Evolutionary conservation across 2,329 filamentous ascomycete species (phyloP).

Genomic region (Pyricularia pennisetigena): DNA sequence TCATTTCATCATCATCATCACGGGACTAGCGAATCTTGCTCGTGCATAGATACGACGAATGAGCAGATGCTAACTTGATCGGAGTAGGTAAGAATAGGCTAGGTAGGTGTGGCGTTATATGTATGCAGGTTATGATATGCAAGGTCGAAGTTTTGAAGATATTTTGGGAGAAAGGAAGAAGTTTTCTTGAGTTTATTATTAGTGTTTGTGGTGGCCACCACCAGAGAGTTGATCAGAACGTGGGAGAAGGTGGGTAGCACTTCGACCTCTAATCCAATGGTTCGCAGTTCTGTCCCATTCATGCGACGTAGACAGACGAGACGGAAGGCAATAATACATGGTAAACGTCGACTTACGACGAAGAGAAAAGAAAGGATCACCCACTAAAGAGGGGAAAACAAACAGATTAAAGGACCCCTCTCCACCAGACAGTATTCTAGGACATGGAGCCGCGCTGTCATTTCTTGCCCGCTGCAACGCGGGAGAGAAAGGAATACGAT

Average conservation of each 20-base stretch:
- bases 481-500: background rate
- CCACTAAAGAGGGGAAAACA: background rate
- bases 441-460: background rate
- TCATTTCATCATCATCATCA: background rate
- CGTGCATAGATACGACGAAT: background rate
- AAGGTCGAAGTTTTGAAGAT: background rate
- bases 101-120: background rate
- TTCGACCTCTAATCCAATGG: background rate
- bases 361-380: background rate
- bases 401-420: background rate
- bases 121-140: background rate
- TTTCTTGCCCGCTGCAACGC: background rate
- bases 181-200: background rate
- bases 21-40: background rate
- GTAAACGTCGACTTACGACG: background rate
- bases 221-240: background rate
- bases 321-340: background rate
- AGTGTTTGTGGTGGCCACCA: background rate
- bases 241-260: background rate
- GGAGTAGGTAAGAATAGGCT: background rate
- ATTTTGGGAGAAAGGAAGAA: background rate
- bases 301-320: background rate
- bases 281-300: background rate
- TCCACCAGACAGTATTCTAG: background rate
- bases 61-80: background rate